Evolutionary conservation across 257 asterid species (phyloP).

Genomic region (Osmanthus fragrans): DNA sequence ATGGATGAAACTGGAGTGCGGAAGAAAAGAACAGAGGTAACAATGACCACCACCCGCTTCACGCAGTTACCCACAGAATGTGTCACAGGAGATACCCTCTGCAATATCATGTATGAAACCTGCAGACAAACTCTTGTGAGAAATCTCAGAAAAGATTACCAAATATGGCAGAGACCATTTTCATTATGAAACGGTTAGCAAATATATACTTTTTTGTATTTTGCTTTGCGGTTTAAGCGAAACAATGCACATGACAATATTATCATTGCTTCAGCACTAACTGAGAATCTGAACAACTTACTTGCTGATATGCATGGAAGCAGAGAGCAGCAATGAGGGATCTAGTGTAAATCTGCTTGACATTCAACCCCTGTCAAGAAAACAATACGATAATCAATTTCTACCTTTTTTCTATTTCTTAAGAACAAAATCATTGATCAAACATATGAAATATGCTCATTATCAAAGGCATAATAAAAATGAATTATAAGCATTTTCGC

Average conservation of each 20-base stretch:
- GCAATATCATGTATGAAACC: conserved; percentile 98
- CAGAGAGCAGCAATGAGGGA: conserved; percentile 90
- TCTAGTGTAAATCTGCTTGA: conserved; percentile 65
- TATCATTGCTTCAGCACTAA: neutral
- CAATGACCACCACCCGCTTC: conserved; percentile 94
- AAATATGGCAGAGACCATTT: neutral
- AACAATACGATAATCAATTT: neutral
- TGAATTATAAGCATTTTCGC: conserved; percentile 7
- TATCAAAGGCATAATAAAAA: conserved; percentile 10
- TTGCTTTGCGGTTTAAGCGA: neutral
- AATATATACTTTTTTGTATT: neutral
- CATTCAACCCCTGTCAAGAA: conserved; percentile 66
- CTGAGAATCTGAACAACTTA: conserved; percentile 19
- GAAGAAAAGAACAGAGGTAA: conserved; percentile 91
- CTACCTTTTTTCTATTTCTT: neutral
- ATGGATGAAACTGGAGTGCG: conserved; percentile 79
- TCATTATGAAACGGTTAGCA: neutral
- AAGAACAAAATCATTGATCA: neutral
- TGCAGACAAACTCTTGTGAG: conserved; percentile 44
- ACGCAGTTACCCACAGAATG: conserved; percentile 99
- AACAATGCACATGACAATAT: neutral
- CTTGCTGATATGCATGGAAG: conserved; percentile 99
- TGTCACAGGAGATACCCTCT: conserved; percentile 95
- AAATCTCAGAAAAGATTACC: conserved; percentile 8
- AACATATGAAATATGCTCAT: neutral